phyloP scores from a whole-genome alignment of 768 basidiomycete species.

The Trametes maxima region DNA sequence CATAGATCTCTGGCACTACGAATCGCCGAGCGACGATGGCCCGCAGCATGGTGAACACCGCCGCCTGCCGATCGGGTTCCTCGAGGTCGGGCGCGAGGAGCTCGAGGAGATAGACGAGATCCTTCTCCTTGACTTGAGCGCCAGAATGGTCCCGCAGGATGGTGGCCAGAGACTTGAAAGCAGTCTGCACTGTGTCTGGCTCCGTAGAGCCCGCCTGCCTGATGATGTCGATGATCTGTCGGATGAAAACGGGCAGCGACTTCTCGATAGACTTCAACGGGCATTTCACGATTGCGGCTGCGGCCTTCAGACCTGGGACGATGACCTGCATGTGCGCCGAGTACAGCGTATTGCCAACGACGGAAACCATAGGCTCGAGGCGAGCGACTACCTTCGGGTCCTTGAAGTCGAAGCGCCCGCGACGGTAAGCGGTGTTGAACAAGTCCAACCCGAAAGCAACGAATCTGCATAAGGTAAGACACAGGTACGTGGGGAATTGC shows the following conservation, averaged over 20 bases:
- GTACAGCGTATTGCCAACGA: constrained; percentile 92
- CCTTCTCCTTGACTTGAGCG: constrained; percentile 85
- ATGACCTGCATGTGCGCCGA: constrained; percentile 78
- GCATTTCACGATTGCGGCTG: constrained; percentile 79
- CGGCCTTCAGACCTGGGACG: constrained; percentile 73
- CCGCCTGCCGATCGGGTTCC: constrained; percentile 80
- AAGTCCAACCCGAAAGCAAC: constrained; percentile 91
- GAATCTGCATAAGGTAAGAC: constrained; percentile 55
- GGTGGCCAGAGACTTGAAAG: constrained; percentile 81
- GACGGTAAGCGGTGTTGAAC: constrained; percentile 83
- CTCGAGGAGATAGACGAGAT: constrained; percentile 84
- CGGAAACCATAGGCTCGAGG: constrained; percentile 81
- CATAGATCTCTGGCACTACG: constrained; percentile 95
- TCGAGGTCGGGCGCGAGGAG: constrained; percentile 89
- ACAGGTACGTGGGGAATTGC: not conserved
- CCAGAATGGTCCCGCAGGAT: constrained; percentile 88
- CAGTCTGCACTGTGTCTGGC: constrained; percentile 86
- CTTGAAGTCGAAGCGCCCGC: constrained; percentile 84
- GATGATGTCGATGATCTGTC: constrained; percentile 82
- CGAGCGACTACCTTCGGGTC: constrained; percentile 76
- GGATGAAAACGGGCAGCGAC: constrained; percentile 80
- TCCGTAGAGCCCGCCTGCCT: constrained; percentile 84
- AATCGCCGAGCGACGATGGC: constrained; percentile 91
- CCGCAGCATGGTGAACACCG: constrained; percentile 86
- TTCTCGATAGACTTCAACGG: constrained; percentile 75